Conservation (phyloP, 306 rosid genomes). For the Trifolium fragiferum region DNA sequence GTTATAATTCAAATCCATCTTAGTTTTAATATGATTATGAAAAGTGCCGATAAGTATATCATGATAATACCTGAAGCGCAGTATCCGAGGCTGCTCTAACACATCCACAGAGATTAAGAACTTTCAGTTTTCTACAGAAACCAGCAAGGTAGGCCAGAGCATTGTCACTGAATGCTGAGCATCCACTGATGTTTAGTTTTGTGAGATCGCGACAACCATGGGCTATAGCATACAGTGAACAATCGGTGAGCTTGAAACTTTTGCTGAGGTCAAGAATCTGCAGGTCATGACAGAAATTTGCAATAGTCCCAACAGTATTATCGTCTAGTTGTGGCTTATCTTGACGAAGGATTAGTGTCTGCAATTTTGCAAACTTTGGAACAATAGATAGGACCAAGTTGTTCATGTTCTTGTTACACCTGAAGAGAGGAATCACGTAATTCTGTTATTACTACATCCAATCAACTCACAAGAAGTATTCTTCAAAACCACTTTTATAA, state of each 20-base stretch:
- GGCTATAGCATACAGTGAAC: slow-evolving; percentile 72
- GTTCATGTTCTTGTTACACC: slow-evolving; percentile 95
- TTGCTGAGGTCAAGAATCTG: slow-evolving; percentile 96
- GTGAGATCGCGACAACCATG: slow-evolving; percentile 74
- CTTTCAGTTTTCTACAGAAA: slow-evolving; percentile 71
- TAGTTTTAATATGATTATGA: slow-evolving; percentile 1
- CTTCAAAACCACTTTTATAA: not conserved
- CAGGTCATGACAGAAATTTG: slow-evolving; percentile 74
- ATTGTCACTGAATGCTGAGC: slow-evolving; percentile 74
- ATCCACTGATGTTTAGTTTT: slow-evolving; percentile 83
- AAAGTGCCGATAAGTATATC: not conserved
- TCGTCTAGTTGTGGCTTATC: slow-evolving; percentile 86
- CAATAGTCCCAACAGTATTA: slow-evolving; percentile 69
- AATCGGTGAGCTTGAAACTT: slow-evolving; percentile 86
- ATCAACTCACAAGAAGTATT: slow-evolving; percentile 14
- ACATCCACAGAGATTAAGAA: slow-evolving; percentile 90
- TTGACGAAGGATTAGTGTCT: slow-evolving; percentile 83
- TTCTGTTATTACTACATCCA: not conserved
- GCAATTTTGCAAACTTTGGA: slow-evolving; percentile 81
- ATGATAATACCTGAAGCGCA: slow-evolving; percentile 73
- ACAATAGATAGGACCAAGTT: slow-evolving; percentile 76
- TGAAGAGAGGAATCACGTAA: slow-evolving; percentile 44
- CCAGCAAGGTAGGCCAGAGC: slow-evolving; percentile 80
- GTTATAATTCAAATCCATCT: slow-evolving; percentile 30
- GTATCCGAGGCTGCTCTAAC: slow-evolving; percentile 75